Evolutionary conservation across 2,329 filamentous ascomycete genomes (phyloP), one percentile per base, ranked within the genome.

Genomic region (Cytospora chrysosperma): DNA sequence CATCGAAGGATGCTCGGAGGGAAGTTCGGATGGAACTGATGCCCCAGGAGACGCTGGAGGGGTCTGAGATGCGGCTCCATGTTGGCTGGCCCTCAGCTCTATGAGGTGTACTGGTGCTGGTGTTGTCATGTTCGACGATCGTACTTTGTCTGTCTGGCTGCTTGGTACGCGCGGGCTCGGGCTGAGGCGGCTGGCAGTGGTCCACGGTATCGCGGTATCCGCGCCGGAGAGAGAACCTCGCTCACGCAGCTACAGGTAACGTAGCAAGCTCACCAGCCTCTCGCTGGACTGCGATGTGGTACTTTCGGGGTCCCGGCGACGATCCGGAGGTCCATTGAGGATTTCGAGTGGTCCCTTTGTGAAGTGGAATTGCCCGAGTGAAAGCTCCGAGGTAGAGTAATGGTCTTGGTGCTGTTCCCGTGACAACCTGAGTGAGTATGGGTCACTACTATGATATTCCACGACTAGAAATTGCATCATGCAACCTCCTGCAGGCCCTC

Each of bases 291-390:
- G 34, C 50, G 50, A 60, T 51, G 58, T 54, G 28, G 58, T 51
- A 60, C 58, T 47, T n/a, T 60, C 58, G 58, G 58, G 43, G 50
- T n/a, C 32, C 21, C 50, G 58, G 58, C 49, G 19, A 30, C 53
- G n/a, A 49, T 34, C 58, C 58, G 58, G 58, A 47, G 32, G 53
- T 60, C 19, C 34, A 24, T 53, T 26, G 21, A 32, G 30, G 24
- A 24, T 21, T 24, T 60, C 19, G 37, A 47, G 37, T 40, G 37
- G 37, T 24, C 17, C 49, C 51, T 51, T 54, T 21, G 32, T 15
- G 17, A 21, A 24, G 8, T 40, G 28, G n/a, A 13, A 30, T n/a
- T 24, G 19, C 26, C 49, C 49, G 50, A 60, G 28, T 34, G 27
- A 53, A 47, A 47, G 43, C 26, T 34, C 49, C 50, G 49, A 53